phyloP scores from a whole-genome alignment of 1,284 basidiomycete genomes.

The Neolentinus lepideus region DNA sequence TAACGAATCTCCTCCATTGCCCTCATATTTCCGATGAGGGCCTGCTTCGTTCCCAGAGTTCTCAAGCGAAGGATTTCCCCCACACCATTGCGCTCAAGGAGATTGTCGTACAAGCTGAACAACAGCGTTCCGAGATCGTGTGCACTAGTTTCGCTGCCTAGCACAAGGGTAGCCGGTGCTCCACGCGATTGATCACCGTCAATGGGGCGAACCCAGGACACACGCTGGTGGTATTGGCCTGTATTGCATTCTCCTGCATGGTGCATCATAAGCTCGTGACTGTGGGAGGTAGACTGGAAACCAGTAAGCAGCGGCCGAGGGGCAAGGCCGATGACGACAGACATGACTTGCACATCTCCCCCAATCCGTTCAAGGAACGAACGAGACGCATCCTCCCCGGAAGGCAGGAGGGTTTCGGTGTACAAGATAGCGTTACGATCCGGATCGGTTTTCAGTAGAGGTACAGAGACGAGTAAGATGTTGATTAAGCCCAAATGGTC shows the following conservation, averaged over 20 bases:
- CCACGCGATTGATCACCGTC: conserved; percentile 17
- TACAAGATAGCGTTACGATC: conserved; percentile 25
- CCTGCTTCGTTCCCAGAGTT: not conserved
- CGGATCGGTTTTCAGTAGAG: conserved; percentile 25
- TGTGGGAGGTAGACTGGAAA: conserved; percentile 34
- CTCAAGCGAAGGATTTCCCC: not conserved
- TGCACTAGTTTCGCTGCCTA: conserved; percentile 21
- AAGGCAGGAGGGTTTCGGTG: conserved; percentile 32
- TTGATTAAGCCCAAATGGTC: conserved; percentile 46
- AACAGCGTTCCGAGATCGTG: conserved; percentile 34
- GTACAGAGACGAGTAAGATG: conserved; percentile 29
- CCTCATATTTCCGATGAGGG: conserved; percentile 6
- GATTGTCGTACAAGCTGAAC: conserved; percentile 36
- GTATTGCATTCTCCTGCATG: no score
- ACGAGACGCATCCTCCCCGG: conserved; percentile 17
- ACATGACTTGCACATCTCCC: conserved; percentile 29
- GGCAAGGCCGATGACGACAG: conserved; percentile 32
- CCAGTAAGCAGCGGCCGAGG: conserved; percentile 34
- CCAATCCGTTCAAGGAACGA: conserved; percentile 28
- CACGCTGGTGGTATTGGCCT: conserved; percentile 31
- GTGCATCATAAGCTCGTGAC: conserved; percentile 28
- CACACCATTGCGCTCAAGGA: conserved; percentile 34
- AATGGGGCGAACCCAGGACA: conserved; percentile 33
- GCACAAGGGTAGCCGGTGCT: conserved; percentile 1
- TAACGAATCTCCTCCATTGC: conserved; percentile 31